A percentile compares a stretch with the other conserved stretches of the same genome.
These are phyloP conservation scores for Phanerochaete sordida DNA, from an alignment of 768 basidiomycete genomes.

Conservation along the genomic window DNA sequence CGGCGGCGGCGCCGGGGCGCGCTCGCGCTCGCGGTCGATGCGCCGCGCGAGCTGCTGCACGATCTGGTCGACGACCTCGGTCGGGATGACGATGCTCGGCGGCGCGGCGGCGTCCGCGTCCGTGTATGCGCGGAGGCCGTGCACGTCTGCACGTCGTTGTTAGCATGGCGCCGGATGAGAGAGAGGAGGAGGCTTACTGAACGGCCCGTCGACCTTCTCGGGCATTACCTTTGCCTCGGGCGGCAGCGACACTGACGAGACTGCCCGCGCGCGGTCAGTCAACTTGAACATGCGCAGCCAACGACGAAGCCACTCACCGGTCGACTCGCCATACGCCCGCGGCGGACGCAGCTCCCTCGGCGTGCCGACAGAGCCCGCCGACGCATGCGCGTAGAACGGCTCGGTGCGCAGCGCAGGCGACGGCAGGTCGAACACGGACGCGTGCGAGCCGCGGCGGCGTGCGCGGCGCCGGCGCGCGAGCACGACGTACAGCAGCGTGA, in stretches of 20 bases:
- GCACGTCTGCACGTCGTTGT: not conserved
- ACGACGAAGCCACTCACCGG: no score
- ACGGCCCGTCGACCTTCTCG: not conserved
- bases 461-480: not conserved
- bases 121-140: not conserved
- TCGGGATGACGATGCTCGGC: not conserved
- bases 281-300: no score
- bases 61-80: conserved; percentile 5
- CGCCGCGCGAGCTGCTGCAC: conserved; percentile 4
- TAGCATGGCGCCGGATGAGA: not conserved
- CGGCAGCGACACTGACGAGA: not conserved
- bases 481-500: not conserved
- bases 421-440: not conserved
- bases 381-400: not conserved
- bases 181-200: not conserved
- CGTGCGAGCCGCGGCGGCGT: not conserved
- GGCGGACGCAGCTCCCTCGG: not conserved
- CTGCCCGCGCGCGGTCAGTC: no score
- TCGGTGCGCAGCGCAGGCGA: not conserved
- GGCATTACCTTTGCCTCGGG: not conserved
- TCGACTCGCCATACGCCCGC: no score
- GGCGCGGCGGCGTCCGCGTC: not conserved
- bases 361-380: not conserved
- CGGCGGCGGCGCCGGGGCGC: not conserved
- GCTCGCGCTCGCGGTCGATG: conserved; percentile 1